A percentile compares a stretch with the other conserved stretches of the same genome.
Evolutionary conservation across 2,329 filamentous ascomycete genomes (phyloP).

Genomic region (Diaporthe sp.): DNA sequence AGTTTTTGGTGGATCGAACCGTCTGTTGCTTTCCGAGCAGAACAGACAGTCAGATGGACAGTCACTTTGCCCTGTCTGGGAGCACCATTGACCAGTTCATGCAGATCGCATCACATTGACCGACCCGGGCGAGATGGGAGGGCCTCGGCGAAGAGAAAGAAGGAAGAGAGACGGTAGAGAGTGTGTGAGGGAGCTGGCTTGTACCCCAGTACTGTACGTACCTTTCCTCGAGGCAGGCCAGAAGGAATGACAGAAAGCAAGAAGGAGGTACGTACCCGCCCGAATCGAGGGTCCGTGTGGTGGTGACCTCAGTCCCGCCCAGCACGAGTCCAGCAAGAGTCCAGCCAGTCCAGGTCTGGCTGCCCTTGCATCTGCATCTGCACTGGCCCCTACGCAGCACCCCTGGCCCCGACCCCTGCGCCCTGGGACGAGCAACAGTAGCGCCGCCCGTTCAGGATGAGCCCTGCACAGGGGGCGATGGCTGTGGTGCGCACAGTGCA

Average conservation of each 20-base stretch:
- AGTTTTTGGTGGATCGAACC: background rate
- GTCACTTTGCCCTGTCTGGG: background rate
- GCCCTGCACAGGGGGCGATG: constrained; percentile 21
- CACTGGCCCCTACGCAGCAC: constrained; percentile 21
- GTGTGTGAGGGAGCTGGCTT: background rate
- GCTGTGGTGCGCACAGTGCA: constrained; percentile 24
- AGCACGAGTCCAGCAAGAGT: background rate
- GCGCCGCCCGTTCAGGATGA: constrained; percentile 20
- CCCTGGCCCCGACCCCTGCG: constrained; percentile 28
- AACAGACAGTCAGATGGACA: constrained; percentile 5
- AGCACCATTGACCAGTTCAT: constrained; percentile 5
- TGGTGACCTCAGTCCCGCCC: constrained; percentile 21
- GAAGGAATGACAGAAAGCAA: background rate
- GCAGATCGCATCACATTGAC: constrained; percentile 26
- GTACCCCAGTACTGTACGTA: background rate
- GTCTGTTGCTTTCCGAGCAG: background rate
- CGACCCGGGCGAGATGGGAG: background rate
- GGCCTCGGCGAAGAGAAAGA: background rate
- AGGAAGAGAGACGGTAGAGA: background rate
- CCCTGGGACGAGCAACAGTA: constrained; percentile 27
- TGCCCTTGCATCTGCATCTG: constrained; percentile 28
- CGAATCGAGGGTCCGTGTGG: constrained; percentile 14
- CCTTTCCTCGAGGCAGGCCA: background rate
- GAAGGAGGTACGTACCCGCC: constrained; percentile 11
- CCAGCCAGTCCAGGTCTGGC: constrained; percentile 30